These are phyloP conservation scores for Backusella circina DNA, from an alignment of 192 early-diverging fungal genomes.

Conservation along the genomic window DNA sequence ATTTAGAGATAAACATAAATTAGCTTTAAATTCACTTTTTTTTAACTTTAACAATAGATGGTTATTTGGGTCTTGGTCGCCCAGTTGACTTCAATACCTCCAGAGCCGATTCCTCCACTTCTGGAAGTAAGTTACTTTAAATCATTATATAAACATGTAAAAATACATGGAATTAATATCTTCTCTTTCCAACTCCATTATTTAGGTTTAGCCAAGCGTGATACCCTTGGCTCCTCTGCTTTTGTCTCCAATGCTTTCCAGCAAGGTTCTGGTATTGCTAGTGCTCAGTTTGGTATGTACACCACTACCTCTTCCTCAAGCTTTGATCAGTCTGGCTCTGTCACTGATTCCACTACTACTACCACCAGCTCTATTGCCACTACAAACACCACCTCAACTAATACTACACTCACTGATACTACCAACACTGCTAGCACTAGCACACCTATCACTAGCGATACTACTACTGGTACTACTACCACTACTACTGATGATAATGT, in stretches of 20 bases:
- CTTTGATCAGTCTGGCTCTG: constrained; percentile 12
- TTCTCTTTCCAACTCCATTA: background rate
- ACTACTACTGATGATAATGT: background rate
- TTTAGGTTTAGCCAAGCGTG: constrained; percentile 18
- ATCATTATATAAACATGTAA: too few relatives aligned
- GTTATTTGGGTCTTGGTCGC: constrained; percentile 34
- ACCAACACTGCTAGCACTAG: background rate
- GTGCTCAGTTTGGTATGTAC: constrained; percentile 34
- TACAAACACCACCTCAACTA: background rate
- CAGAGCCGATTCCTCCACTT: constrained; percentile 9
- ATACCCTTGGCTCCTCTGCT: constrained; percentile 10
- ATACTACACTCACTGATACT: background rate
- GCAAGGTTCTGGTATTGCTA: constrained; percentile 21
- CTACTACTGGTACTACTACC: background rate
- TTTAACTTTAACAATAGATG: constrained; percentile 11
- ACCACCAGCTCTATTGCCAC: background rate
- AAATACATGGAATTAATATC: background rate
- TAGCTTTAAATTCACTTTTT: background rate
- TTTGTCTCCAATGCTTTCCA: constrained; percentile 27
- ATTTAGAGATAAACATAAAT: background rate
- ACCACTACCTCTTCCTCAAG: constrained; percentile 1
- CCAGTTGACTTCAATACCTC: constrained; percentile 27
- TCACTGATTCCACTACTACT: background rate
- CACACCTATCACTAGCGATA: background rate
- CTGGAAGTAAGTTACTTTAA: background rate